Percentiles rank a stretch among this genome's conserved stretches.
Evolutionary conservation across 2,329 filamentous ascomycete species (phyloP).

Genomic region (Aspergillus niger): DNA sequence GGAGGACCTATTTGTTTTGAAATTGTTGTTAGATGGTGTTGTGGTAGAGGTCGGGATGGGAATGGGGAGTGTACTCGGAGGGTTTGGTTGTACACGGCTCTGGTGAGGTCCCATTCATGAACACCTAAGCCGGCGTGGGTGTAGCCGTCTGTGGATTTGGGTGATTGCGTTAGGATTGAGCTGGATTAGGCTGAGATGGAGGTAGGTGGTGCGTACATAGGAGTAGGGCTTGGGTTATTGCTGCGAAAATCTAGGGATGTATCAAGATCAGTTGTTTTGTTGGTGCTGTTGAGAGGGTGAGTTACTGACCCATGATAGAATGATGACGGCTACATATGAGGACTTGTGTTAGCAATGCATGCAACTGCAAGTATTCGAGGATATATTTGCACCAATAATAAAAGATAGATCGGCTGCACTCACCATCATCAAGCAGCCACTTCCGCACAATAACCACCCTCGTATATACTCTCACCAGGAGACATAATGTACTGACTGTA

Average conservation of each 20-base stretch:
- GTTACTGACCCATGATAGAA: not conserved
- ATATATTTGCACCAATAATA: not conserved
- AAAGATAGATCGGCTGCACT: not conserved
- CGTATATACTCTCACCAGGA: conserved; percentile 1
- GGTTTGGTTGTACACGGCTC: not conserved
- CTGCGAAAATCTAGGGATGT: not conserved
- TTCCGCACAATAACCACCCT: conserved; percentile 1
- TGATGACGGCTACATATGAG: not conserved
- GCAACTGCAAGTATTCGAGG: not conserved
- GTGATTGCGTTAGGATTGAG: not conserved
- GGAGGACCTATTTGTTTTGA: not conserved
- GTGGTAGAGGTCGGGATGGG: too few relatives aligned
- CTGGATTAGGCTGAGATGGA: not conserved
- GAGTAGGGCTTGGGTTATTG: not conserved
- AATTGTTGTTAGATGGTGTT: not conserved
- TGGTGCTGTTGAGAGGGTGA: not conserved
- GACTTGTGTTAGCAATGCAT: not conserved
- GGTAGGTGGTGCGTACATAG: not conserved
- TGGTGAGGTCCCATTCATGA: conserved; percentile 3
- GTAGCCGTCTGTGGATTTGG: not conserved
- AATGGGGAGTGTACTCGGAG: not conserved
- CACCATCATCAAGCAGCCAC: conserved; percentile 7
- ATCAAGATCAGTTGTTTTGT: not conserved
- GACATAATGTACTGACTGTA: not conserved
- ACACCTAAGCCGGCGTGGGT: not conserved